Evolutionary conservation across 1,139 yeast species (phyloP).

Genomic region (Zygosaccharomyces pseudobailii): DNA sequence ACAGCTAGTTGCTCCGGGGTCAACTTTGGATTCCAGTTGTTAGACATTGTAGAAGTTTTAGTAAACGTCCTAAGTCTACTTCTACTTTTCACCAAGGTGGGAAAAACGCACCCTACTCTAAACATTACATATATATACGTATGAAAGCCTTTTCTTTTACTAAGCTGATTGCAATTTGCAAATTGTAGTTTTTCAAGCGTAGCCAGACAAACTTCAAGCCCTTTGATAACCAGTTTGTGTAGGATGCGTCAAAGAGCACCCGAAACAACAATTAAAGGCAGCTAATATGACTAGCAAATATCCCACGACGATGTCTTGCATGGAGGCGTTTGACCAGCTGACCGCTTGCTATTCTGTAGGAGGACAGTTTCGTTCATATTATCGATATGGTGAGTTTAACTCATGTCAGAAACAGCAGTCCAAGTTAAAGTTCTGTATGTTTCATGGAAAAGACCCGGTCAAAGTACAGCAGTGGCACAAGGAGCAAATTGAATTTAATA

Average conservation of each 20-base stretch:
- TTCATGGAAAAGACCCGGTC: conserved; percentile 46
- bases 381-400: conserved; percentile 74
- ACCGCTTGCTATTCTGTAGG: conserved; percentile 85
- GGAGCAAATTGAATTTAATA: conserved; percentile 50
- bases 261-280: neutral
- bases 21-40: conserved; percentile 67
- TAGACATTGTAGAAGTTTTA: conserved; percentile 4
- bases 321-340: conserved; percentile 82
- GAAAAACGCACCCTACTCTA: neutral
- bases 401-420: conserved; percentile 65
- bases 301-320: conserved; percentile 54
- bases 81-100: neutral
- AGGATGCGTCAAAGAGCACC: too few relatives aligned
- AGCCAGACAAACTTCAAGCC: neutral
- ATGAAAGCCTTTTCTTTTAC: neutral
- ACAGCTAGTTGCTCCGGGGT: conserved; percentile 76
- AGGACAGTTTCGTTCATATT: conserved; percentile 78
- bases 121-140: neutral
- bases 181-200: neutral
- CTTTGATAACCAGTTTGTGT: neutral
- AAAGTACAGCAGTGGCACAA: conserved; percentile 70
- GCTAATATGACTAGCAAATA: conserved; percentile 18
- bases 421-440: conserved; percentile 77
- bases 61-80: neutral
- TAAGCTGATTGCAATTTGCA: neutral